phyloP scores from a whole-genome alignment of 225 moss, liverwort and hornwort species.

The Physcomitrellopsis africana region DNA sequence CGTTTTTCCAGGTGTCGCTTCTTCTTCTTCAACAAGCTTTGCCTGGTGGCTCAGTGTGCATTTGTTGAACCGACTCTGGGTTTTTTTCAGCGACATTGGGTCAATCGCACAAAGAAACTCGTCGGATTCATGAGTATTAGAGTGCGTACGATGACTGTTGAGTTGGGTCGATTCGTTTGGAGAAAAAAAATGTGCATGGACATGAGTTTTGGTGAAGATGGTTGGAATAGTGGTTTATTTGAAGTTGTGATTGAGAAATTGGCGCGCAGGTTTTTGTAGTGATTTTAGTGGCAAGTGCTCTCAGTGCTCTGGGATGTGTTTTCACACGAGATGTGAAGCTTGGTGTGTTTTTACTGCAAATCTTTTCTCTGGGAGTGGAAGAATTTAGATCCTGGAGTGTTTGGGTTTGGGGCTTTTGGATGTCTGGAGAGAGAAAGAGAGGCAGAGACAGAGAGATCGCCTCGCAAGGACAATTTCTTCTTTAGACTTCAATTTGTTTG shows the following conservation, averaged over 20 bases:
- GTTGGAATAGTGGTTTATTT: slow-evolving; percentile 2
- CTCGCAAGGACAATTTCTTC: too few relatives aligned
- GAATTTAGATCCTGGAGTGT: not conserved
- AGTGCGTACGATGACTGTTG: not conserved
- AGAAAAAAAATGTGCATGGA: not conserved
- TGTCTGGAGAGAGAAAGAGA: not conserved
- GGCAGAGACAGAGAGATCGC: too few relatives aligned
- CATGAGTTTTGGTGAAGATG: not conserved
- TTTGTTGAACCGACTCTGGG: not conserved
- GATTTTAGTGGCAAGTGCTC: not conserved
- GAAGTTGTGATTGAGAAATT: not conserved
- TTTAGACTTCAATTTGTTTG: not conserved
- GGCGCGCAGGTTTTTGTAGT: not conserved
- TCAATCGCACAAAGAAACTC: not conserved
- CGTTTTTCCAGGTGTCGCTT: not conserved
- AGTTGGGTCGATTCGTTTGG: not conserved
- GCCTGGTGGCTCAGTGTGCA: not conserved
- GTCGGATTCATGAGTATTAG: not conserved
- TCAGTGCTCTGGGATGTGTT: not conserved
- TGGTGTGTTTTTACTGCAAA: not conserved
- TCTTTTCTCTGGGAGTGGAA: not conserved
- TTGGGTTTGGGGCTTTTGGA: not conserved
- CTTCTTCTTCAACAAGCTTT: slow-evolving; percentile 21
- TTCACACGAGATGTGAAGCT: not conserved
- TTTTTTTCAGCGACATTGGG: not conserved